These are phyloP conservation scores for Draba incana DNA, from an alignment of 345 rosid genomes.

Conservation along the genomic window DNA sequence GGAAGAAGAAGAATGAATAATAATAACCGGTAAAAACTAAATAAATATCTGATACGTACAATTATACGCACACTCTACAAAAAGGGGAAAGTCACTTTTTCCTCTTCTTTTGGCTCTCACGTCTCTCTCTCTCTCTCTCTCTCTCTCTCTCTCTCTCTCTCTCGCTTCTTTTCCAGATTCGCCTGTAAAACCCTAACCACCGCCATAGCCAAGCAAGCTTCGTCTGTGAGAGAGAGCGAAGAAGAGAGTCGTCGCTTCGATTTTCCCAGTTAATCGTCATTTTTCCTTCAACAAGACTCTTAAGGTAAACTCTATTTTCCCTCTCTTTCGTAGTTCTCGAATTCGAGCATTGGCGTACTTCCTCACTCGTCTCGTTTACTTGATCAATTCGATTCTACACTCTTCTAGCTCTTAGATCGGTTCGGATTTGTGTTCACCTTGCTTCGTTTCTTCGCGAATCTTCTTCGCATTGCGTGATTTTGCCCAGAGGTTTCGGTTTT, in stretches of 20 bases:
- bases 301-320: conserved; percentile 26
- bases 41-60: conserved; percentile 17
- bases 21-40: neutral
- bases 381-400: conserved; percentile 14
- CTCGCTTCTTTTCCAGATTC: conserved; percentile 36
- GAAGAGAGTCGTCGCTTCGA: conserved; percentile 1
- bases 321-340: neutral
- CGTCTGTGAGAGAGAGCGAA: conserved; percentile 4
- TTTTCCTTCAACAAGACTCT: neutral
- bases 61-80: conserved; percentile 25
- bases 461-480: conserved; percentile 5
- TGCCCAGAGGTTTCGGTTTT: conserved; percentile 1
- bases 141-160: conserved; percentile 20
- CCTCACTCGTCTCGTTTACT: neutral
- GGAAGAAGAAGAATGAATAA: neutral
- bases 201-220: conserved; percentile 28
- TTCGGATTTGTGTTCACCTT: conserved; percentile 12
- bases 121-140: conserved; percentile 21
- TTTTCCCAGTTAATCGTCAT: conserved; percentile 24
- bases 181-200: conserved; percentile 42
- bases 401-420: conserved; percentile 32
- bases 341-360: conserved; percentile 14
- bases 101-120: neutral
- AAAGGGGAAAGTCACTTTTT: conserved; percentile 10
- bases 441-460: conserved; percentile 19